Base-by-base conservation (phyloP, 192 early-diverging fungal species). In the Backusella morwellensis region DNA sequence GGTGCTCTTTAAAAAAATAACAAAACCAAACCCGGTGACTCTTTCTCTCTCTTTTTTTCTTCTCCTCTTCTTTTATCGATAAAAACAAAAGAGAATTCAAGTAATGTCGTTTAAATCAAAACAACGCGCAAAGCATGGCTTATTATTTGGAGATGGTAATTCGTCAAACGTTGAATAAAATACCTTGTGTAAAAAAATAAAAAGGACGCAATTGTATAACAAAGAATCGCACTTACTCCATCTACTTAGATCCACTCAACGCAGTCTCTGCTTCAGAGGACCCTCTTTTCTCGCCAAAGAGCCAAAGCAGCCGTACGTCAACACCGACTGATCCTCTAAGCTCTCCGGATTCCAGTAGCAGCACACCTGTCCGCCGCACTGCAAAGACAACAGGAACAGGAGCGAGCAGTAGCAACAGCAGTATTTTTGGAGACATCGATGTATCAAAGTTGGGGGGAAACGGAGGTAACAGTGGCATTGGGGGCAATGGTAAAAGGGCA, bases 401-500 rank as follows among this genome's bases (percentile, higher is more conserved):
- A 17, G 35, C 9, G 23, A 32, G 17, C 2, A 63, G 38, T 34
- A 41, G 38, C 40, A 68, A 67, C 8, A 72, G 35, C 56, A 35
- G 74, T 15, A 77, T 81, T 40, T 81, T 81, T 77, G 80, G 80
- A 0, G 76, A 77, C 40, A 70, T 81, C 34, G 80, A 81, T 75
- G 80, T 81, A 1, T 59, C 50, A 42, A 81, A 81, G 68, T 52
- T 81, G 19, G 74, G 69, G 7, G 54, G 73, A 19, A n/a, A 54
- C 12, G 70, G 38, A 73, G 41, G 29, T 54, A 50, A 36, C 36
- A 63, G 26, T 26, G 19, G 47, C 1, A n/a, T n/a, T 50, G 47
- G 47, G 19, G 19, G 29, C 6, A 50, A 40, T 14, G 70, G 70
- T 52, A 72, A 50, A 42, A 50, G 47, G 36, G 32, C 35, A 36